Evolutionary conservation across 441 rosid species (phyloP), one percentile per base, ranked within the genome.

Genomic region (Geranium incanum): DNA sequence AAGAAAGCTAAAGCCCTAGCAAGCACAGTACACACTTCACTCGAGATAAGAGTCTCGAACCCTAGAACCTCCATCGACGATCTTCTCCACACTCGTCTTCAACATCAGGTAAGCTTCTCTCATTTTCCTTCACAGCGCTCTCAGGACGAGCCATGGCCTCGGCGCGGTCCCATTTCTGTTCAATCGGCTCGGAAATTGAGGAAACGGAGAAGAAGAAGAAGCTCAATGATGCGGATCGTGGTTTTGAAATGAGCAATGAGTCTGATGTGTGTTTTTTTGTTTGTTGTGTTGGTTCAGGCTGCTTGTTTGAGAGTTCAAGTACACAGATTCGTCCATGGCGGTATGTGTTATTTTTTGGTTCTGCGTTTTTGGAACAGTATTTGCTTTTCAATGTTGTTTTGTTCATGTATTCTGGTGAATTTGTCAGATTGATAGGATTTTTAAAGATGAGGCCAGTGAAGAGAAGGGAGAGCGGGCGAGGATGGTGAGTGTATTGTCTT

Each of bases 401-500:
- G 48, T 5, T 13, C 28, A 0, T 1, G 16, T 71, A 11, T 7
- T 7, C 43, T 66, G 78, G 68, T 75, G 36, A 43, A 63, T 28
- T 39, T 73, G 69, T 37, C 72, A 93, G 98, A 73, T 86, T 73
- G 92, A 92, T 33, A 86, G 41, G 70, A 90, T 95, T 76, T 71
- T 95, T 71, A 95, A 89, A 84, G 93, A 95, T 86, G 97, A 95
- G 43, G 99, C 99, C 71, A 90, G 74, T 63, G 99, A 90, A 80
- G 99, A 95, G 83, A 95, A 92, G 75, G 99, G 99, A 67, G 96
- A 90, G 73, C 96, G 96, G 67, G 99, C 99, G 68, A 84, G 97
- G 82, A 87, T 95, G 99, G 97, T 95, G 68, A 84, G 91, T 3
- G 23, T 43, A 66, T 11, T 38, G 36, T 0, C 12, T 7, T 63